Evolutionary conservation across 495 filamentous ascomycete genomes (phyloP).

Genomic region (Hypoxylon cercidicola): DNA sequence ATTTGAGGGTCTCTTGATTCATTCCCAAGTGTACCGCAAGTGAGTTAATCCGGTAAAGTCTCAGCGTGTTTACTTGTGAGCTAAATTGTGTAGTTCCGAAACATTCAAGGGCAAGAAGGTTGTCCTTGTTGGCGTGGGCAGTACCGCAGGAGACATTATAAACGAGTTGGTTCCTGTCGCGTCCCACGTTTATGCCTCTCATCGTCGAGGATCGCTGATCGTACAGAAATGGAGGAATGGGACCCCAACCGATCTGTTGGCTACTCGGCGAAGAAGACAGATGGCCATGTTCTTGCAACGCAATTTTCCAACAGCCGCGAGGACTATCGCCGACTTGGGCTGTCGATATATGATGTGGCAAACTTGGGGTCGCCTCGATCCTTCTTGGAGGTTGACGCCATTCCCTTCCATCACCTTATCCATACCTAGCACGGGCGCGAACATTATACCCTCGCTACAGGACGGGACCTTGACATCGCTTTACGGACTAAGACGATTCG

Average conservation of each 20-base stretch:
- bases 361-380: conserved; percentile 36
- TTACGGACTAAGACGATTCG: conserved; percentile 44
- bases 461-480: conserved; percentile 42
- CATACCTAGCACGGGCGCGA: conserved; percentile 36
- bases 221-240: conserved; percentile 40
- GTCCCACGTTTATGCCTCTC: conserved; percentile 45
- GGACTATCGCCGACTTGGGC: conserved; percentile 26
- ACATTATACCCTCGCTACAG: conserved; percentile 38
- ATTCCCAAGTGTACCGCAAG: conserved; percentile 41
- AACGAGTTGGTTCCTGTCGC: conserved; percentile 41
- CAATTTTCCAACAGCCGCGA: conserved; percentile 25
- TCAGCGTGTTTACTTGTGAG: too few species aligned
- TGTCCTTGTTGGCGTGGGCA: conserved; percentile 43
- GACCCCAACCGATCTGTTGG: conserved; percentile 32
- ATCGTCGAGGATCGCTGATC: conserved; percentile 45
- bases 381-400: conserved; percentile 46
- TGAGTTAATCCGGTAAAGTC: conserved; percentile 13
- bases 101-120: conserved; percentile 44
- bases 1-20: conserved; percentile 45
- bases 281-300: conserved; percentile 26
- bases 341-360: conserved; percentile 22
- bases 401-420: conserved; percentile 39
- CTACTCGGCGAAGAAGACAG: conserved; percentile 41
- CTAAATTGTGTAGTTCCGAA: not conserved
- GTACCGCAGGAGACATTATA: conserved; percentile 45